Evolutionary conservation across 2,329 filamentous ascomycete genomes (phyloP).

Genomic region (Pyrenophora graminea): DNA sequence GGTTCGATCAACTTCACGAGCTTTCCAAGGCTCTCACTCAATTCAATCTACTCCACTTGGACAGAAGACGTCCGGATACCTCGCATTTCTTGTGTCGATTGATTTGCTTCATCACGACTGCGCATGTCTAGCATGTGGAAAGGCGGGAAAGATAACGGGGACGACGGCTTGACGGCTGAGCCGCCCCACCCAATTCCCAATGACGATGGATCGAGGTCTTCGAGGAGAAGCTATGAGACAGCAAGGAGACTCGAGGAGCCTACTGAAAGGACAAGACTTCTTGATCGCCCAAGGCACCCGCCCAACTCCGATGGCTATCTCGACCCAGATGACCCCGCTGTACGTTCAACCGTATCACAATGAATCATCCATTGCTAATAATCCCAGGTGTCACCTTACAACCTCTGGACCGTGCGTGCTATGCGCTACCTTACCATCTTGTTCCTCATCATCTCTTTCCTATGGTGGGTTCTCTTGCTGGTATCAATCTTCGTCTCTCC

Average conservation of each 20-base stretch:
- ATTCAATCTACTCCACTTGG: background rate
- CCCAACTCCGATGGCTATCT: conserved; percentile 68
- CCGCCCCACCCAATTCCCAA: conserved; percentile 23
- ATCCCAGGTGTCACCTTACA: conserved; percentile 77
- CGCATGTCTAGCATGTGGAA: conserved; percentile 58
- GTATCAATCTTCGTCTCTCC: conserved; percentile 89
- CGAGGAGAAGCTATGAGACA: conserved; percentile 34
- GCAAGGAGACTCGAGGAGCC: conserved; percentile 49
- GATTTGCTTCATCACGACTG: conserved; percentile 20
- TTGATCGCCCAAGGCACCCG: conserved; percentile 62
- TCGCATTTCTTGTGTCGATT: background rate
- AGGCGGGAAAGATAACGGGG: conserved; percentile 48
- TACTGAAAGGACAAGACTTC: conserved; percentile 67
- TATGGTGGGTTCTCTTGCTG: conserved; percentile 94
- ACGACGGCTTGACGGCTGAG: conserved; percentile 35
- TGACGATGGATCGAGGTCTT: conserved; percentile 32
- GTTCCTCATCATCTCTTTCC: conserved; percentile 73
- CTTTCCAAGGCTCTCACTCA: conserved; percentile 11
- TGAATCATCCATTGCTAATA: conserved; percentile 20
- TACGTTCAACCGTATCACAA: conserved; percentile 51
- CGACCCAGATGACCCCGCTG: conserved; percentile 79
- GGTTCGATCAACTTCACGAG: conserved; percentile 3
- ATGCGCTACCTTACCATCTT: conserved; percentile 77
- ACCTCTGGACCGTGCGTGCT: conserved; percentile 86
- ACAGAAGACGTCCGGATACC: background rate